Evolutionary conservation across 768 basidiomycete species (phyloP).

Genomic region (Lactarius indigo): DNA sequence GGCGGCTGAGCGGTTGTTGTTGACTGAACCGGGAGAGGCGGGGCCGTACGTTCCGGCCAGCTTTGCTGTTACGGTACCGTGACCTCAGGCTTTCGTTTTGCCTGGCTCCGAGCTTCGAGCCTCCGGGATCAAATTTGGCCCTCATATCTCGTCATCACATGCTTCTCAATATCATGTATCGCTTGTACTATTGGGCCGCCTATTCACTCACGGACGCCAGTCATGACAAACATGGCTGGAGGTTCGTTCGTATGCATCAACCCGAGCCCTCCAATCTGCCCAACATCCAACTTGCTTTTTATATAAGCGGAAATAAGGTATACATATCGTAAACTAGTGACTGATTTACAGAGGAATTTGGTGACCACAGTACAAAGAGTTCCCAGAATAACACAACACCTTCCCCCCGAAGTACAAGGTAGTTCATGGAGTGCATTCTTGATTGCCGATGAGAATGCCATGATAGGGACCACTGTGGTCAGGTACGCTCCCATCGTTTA

Average conservation of each 20-base stretch:
- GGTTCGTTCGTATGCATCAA: too few relatives aligned
- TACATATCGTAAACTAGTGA: not conserved
- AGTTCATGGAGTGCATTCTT: conserved; percentile 32
- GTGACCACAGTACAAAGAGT: not conserved
- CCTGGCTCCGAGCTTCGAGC: too few relatives aligned
- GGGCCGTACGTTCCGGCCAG: not conserved
- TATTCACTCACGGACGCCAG: too few relatives aligned
- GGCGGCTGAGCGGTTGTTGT: not conserved
- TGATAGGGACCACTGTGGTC: conserved; percentile 59
- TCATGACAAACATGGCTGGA: not conserved
- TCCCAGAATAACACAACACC: not conserved
- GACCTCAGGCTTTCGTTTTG: too few relatives aligned
- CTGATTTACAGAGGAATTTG: not conserved
- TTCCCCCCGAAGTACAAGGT: too few relatives aligned
- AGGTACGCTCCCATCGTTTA: conserved; percentile 34
- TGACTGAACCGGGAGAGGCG: not conserved
- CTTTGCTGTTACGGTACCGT: too few relatives aligned
- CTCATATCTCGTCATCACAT: too few relatives aligned
- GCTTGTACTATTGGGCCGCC: too few relatives aligned
- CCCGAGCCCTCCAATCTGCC: not conserved
- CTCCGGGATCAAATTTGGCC: too few relatives aligned
- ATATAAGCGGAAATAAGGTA: not conserved
- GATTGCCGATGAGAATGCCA: conserved; percentile 54
- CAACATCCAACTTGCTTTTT: not conserved
- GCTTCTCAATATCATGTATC: too few relatives aligned